Conservation (phyloP, 2,329 filamentous ascomycete species). For the Leptodontidium sp. region DNA sequence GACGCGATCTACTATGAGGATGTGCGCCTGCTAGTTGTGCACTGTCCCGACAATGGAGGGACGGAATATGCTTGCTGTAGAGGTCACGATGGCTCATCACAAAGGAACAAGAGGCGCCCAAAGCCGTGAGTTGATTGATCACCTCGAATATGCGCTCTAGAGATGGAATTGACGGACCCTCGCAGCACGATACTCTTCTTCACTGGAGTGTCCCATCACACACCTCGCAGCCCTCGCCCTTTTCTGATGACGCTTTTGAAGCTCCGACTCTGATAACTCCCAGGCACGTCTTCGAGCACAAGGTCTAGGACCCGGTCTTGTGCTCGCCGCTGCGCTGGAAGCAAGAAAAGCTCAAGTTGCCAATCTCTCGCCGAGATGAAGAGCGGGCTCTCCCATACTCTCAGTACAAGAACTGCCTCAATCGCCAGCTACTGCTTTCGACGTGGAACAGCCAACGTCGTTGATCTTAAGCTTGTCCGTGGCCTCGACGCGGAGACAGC, state of each 20-base stretch:
- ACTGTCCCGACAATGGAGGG: no score
- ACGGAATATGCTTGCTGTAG: neutral
- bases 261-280: no score
- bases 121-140: no score
- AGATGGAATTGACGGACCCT: neutral
- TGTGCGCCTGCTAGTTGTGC: no score
- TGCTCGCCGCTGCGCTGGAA: conserved; percentile 35
- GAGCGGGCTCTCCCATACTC: conserved; percentile 19
- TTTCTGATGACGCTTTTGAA: no score
- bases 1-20: no score
- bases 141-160: neutral
- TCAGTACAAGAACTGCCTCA: conserved; percentile 22
- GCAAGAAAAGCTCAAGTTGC: conserved; percentile 32
- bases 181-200: neutral
- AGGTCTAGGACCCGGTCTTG: no score
- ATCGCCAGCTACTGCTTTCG: conserved; percentile 37
- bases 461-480: conserved; percentile 34
- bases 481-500: neutral
- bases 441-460: no score
- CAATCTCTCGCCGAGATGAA: conserved; percentile 29
- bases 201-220: neutral
- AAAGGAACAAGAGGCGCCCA: neutral
- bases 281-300: no score
- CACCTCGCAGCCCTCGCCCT: neutral
- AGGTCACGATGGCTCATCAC: neutral